Evolutionary conservation across 2,329 filamentous ascomycete species (phyloP).

Genomic region (Aureobasidium sp.): DNA sequence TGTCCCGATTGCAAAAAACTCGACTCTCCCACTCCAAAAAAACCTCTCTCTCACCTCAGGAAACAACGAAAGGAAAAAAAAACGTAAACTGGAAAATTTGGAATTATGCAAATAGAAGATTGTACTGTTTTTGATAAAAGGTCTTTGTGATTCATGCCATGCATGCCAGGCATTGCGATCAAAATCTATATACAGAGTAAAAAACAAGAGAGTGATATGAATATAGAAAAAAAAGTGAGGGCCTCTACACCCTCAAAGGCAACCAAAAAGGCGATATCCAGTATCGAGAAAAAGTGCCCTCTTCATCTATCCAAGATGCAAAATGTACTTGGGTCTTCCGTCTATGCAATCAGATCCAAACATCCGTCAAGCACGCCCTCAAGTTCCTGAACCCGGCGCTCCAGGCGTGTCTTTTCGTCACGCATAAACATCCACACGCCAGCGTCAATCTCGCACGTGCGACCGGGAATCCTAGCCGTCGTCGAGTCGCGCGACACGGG

Average conservation of each 20-base stretch:
- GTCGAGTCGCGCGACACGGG: conserved; percentile 21
- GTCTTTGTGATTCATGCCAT: no score
- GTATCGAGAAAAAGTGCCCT: not conserved
- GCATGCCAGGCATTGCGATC: no score
- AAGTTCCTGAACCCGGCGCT: conserved; percentile 46
- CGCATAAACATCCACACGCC: conserved; percentile 49
- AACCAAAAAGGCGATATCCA: not conserved
- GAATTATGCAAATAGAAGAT: no score
- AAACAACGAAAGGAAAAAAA: no score
- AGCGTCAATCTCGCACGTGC: conserved; percentile 26
- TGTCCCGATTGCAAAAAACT: no score
- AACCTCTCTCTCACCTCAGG: no score
- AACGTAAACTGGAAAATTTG: no score
- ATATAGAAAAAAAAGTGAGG: not conserved
- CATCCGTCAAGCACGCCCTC: conserved; percentile 51
- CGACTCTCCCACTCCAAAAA: no score
- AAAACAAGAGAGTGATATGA: not conserved
- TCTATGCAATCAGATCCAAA: conserved; percentile 43
- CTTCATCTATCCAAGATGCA: no score
- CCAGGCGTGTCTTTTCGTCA: conserved; percentile 49
- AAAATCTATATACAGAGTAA: not conserved
- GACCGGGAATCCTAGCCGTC: conserved; percentile 28
- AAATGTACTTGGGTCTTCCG: no score
- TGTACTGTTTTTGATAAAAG: no score
- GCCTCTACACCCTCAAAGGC: no score